Evolutionary conservation across 2,329 filamentous ascomycete species (phyloP).

Genomic region (Pseudocercospora fijiensis): DNA sequence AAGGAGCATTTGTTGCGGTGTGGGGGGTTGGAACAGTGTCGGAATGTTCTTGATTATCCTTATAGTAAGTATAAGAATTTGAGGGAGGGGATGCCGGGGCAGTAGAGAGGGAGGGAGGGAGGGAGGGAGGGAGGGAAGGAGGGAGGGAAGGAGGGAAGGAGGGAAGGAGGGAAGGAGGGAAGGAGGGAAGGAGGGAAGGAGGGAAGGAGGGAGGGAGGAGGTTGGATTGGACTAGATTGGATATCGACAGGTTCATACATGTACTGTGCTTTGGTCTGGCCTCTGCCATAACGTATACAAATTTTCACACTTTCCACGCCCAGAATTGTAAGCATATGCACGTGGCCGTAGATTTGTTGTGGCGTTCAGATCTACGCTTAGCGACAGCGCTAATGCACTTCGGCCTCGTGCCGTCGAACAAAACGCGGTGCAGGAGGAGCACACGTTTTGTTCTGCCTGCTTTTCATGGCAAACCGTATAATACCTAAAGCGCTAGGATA

Average conservation of each 20-base stretch:
- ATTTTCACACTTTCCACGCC: neutral
- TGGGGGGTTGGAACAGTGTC: constrained; percentile 44
- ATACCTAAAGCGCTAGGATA: no score
- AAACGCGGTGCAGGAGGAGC: neutral
- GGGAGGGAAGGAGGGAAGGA: neutral
- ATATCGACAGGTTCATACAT: neutral
- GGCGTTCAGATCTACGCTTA: neutral
- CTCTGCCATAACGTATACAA: neutral
- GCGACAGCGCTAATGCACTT: neutral
- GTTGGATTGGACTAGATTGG: neutral
- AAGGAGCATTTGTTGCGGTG: constrained; percentile 36
- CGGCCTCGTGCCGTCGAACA: neutral
- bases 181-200: constrained; percentile 5
- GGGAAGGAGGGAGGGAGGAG: neutral
- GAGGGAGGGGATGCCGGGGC: constrained; percentile 41
- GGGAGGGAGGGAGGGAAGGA: neutral
- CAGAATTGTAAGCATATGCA: neutral
- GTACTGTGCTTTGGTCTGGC: neutral
- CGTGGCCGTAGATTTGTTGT: neutral
- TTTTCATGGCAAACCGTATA: no score
- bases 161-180: constrained; percentile 41
- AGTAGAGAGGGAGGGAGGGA: constrained; percentile 8
- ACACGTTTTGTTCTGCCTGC: neutral
- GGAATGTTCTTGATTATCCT: constrained; percentile 53
- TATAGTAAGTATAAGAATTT: constrained; percentile 56